A percentile compares a stretch with the other conserved stretches of the same genome.
These are phyloP conservation scores for Russula compacta DNA, from an alignment of 768 basidiomycete species.

Conservation along the genomic window DNA sequence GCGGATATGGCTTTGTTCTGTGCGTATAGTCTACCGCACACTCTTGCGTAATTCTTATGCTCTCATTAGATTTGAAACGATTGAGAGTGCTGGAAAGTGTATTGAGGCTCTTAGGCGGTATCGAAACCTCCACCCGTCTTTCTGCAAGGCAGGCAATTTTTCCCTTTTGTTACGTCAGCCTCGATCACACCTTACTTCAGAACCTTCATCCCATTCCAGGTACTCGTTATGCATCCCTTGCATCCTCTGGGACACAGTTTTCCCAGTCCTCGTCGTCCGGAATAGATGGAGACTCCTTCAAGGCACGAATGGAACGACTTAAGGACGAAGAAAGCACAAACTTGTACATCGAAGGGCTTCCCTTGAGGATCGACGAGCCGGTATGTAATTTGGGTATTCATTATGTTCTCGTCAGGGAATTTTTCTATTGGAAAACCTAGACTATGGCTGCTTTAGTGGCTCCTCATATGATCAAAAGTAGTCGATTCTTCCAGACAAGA, in stretches of 20 bases:
- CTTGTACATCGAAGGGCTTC: slow-evolving; percentile 76
- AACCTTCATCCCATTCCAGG: slow-evolving; percentile 80
- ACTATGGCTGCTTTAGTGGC: slow-evolving; percentile 57
- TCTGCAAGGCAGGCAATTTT: slow-evolving; percentile 55
- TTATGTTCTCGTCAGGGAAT: not conserved
- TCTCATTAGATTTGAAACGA: slow-evolving; percentile 48
- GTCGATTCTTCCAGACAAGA: slow-evolving; percentile 72
- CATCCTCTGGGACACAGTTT: slow-evolving; percentile 8
- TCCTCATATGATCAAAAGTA: slow-evolving; percentile 65
- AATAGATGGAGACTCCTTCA: slow-evolving; percentile 40
- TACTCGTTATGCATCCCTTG: slow-evolving; percentile 42
- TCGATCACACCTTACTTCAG: slow-evolving; percentile 24
- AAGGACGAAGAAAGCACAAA: slow-evolving; percentile 62
- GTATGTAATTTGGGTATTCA: slow-evolving; percentile 28
- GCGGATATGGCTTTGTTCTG: slow-evolving; percentile 75
- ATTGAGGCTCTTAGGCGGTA: slow-evolving; percentile 62
- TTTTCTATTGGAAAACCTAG: slow-evolving; percentile 26
- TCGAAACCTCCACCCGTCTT: slow-evolving; percentile 76
- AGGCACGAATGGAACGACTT: slow-evolving; percentile 69
- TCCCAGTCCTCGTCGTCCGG: slow-evolving; percentile 9
- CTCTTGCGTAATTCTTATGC: not conserved
- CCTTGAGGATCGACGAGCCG: slow-evolving; percentile 58
- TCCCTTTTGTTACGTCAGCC: slow-evolving; percentile 1
- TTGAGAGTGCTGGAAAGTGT: slow-evolving; percentile 66
- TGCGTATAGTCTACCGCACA: slow-evolving; percentile 31